These are phyloP conservation scores for Mucor irregularis DNA, from an alignment of 371 early-diverging fungal genomes.

Conservation along the genomic window DNA sequence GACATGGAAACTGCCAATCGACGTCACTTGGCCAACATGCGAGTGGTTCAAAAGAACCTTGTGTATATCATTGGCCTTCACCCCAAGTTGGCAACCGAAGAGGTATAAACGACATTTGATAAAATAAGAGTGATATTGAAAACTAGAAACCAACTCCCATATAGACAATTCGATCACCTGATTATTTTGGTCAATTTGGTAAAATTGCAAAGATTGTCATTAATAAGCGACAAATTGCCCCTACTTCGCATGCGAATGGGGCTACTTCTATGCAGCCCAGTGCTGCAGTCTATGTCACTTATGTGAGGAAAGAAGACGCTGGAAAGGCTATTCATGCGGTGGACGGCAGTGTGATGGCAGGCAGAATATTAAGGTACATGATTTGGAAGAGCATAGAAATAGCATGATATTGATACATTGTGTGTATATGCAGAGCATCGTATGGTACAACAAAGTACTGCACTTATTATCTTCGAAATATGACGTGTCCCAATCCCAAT, in stretches of 20 bases:
- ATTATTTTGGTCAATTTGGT: conserved; percentile 98
- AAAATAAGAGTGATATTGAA: not conserved
- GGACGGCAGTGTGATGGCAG: conserved; percentile 91
- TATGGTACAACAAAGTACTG: conserved; percentile 98
- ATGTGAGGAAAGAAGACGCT: conserved; percentile 85
- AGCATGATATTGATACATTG: not conserved
- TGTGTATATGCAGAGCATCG: conserved; percentile 47
- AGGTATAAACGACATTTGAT: conserved; percentile 50
- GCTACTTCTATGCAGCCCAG: conserved; percentile 53
- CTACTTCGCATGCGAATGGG: conserved; percentile 49
- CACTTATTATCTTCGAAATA: conserved; percentile 88
- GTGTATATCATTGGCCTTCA: conserved; percentile 95
- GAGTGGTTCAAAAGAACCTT: conserved; percentile 94
- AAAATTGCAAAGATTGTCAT: conserved; percentile 92
- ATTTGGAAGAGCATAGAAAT: not conserved
- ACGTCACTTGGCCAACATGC: conserved; percentile 85
- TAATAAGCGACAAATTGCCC: conserved; percentile 67
- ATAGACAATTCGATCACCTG: conserved; percentile 74
- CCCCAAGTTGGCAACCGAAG: conserved; percentile 82
- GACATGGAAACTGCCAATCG: conserved; percentile 87
- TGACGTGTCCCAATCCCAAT: conserved; percentile 88
- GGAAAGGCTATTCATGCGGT: conserved; percentile 87
- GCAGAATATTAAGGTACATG: conserved; percentile 70
- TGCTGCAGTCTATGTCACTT: conserved; percentile 90
- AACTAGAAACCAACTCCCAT: not conserved